These are phyloP conservation scores for Acer negundo DNA, from an alignment of 345 rosid genomes.

Conservation along the genomic window DNA sequence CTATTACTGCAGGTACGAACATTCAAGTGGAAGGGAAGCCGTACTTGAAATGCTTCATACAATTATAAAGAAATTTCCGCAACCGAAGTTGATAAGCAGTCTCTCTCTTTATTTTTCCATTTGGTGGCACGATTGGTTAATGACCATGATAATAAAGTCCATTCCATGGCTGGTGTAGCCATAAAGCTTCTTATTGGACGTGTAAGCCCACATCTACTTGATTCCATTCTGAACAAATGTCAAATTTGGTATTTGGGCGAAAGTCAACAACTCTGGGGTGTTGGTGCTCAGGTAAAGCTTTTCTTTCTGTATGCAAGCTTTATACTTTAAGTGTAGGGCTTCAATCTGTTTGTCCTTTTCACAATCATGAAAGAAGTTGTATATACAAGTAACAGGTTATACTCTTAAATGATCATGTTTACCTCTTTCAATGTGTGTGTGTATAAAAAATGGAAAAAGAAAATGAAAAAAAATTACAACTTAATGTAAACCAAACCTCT, in stretches of 20 bases:
- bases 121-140: conserved; percentile 64
- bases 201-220: conserved; percentile 45
- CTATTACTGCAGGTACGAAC: conserved; percentile 63
- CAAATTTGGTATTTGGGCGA: conserved; percentile 65
- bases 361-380: background rate
- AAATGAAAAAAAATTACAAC: background rate
- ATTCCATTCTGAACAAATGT: conserved; percentile 48
- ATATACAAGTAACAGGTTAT: background rate
- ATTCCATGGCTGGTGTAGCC: conserved; percentile 47
- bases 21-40: conserved; percentile 85
- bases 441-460: background rate
- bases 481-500: background rate
- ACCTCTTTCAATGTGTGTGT: background rate
- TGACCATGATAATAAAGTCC: conserved; percentile 65
- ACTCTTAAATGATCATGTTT: background rate
- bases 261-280: conserved; percentile 52
- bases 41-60: conserved; percentile 85
- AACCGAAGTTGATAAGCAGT: conserved; percentile 59
- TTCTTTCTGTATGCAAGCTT: background rate
- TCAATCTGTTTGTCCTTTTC: background rate
- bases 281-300: conserved; percentile 81
- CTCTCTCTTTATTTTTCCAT: conserved; percentile 47
- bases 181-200: conserved; percentile 60
- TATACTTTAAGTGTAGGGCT: background rate
- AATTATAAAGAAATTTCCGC: conserved; percentile 65